These are phyloP conservation scores for Mycocentrospora acerina DNA, from an alignment of 2,329 filamentous ascomycete genomes.

Conservation along the genomic window DNA sequence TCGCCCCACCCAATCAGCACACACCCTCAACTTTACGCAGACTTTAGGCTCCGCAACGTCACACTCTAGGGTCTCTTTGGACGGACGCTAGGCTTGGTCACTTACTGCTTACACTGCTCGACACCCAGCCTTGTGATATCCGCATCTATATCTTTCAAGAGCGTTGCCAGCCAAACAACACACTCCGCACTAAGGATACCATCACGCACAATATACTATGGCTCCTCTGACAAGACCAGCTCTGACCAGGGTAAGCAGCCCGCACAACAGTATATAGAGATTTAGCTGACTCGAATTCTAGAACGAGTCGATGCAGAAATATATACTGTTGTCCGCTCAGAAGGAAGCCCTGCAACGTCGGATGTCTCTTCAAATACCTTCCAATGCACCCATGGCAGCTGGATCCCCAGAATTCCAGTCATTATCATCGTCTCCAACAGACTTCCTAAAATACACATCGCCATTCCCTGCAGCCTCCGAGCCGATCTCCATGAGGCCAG, in stretches of 20 bases:
- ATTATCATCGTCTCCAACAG: constrained; percentile 34
- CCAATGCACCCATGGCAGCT: constrained; percentile 33
- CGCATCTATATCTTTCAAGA: no score
- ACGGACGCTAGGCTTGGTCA: constrained; percentile 15
- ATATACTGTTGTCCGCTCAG: constrained; percentile 44
- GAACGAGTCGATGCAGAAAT: constrained; percentile 42
- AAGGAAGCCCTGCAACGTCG: constrained; percentile 44
- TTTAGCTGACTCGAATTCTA: constrained; percentile 14
- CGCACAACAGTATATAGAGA: not conserved
- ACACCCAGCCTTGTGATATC: no score
- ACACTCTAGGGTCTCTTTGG: constrained; percentile 12
- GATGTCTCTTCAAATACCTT: constrained; percentile 40
- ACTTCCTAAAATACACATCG: constrained; percentile 23
- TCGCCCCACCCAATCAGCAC: constrained; percentile 12
- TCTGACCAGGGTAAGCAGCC: constrained; percentile 22
- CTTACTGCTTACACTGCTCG: constrained; percentile 10
- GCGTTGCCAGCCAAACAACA: no score
- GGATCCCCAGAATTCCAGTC: constrained; percentile 41
- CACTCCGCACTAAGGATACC: constrained; percentile 13
- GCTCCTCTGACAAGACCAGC: constrained; percentile 22
- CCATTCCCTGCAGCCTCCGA: constrained; percentile 27
- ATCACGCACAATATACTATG: constrained; percentile 8
- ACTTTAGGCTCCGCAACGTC: constrained; percentile 7
- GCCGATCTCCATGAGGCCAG: constrained; percentile 20
- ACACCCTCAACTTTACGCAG: constrained; percentile 13